Evolutionary conservation across 176 grass and related monocot species (phyloP), one percentile per base, ranked within the genome.

Genomic region (Triticum aestivum): DNA sequence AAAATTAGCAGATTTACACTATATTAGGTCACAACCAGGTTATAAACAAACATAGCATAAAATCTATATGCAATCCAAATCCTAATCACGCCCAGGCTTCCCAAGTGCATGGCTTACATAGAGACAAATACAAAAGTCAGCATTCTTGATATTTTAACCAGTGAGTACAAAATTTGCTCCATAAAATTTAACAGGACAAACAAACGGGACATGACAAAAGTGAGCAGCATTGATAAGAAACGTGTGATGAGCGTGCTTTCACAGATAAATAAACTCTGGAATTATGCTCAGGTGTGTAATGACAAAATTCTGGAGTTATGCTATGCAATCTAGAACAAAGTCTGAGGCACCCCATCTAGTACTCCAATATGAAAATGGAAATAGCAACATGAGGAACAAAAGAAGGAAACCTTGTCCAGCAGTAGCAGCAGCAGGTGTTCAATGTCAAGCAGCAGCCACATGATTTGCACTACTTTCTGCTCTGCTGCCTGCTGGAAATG

Each of bases 161-260:
- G 39, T 24, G 38, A 73, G n/a, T 73, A 73, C 12, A 23, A 73
- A 73, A 13, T 10, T 24, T 6, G 2, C 38, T 14, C 4, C 23
- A 42, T 41, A 23, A 41, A 38, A 5, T 42, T 42, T 4, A 44
- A 38, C 10, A 35, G 0, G 10, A 17, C 0, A 2, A 27, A 27
- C 10, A 63, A 51, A 27, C 68, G 74, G 61, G 34, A 87, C 47
- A 20, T 78, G 41, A 18, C 10, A 35, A 61, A 79, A 34, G 35
- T 18, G 45, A 67, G 20, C 56, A 13, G 3, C 12, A 15, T 49
- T 2, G 18, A 33, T 65, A 66, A 10, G 15, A 58, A 42, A 3
- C 84, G 87, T 79, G 65, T 79, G 84, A 73, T 26, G 21, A 83
- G 68, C 30, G 45, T 85, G 68, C 65, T 23, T 14, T 26, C 49